phyloP scores from a whole-genome alignment of 129 eudicot genomes.

The sunflower (Helianthus annuus) region DNA sequence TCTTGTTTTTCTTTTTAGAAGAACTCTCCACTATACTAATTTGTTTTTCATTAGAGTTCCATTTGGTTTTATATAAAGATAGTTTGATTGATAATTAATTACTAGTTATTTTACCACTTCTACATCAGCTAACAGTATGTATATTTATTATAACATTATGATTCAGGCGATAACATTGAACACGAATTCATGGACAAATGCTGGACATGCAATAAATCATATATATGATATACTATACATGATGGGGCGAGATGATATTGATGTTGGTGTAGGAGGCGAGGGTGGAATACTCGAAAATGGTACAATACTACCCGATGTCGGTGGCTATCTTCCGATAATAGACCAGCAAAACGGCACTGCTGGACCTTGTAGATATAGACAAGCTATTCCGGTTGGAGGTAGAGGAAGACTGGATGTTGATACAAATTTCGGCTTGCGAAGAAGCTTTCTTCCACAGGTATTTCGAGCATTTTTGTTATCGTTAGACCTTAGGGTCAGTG shows the following conservation, averaged over 20 bases:
- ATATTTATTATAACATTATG: background rate
- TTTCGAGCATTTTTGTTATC: background rate
- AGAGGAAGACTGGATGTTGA: conserved; percentile 77
- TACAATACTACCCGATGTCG: conserved; percentile 70
- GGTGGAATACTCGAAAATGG: conserved; percentile 80
- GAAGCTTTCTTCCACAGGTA: conserved; percentile 89
- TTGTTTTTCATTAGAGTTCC: no score
- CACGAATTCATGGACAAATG: conserved; percentile 76
- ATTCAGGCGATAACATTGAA: conserved; percentile 78
- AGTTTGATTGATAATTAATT: no score
- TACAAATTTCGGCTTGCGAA: conserved; percentile 69
- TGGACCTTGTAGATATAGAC: conserved; percentile 88
- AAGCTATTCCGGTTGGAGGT: conserved; percentile 65
- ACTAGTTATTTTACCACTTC: background rate
- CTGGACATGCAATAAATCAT: conserved; percentile 85
- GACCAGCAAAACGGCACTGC: conserved; percentile 71
- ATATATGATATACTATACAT: conserved; percentile 79
- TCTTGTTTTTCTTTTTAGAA: no score
- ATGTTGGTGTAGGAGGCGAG: conserved; percentile 94
- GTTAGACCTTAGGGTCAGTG: background rate
- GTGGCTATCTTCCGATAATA: conserved; percentile 87
- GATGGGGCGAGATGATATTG: conserved; percentile 87
- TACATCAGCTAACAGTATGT: background rate
- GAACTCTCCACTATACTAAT: no score
- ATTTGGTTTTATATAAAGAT: no score